Evolutionary conservation across 495 filamentous ascomycete genomes (phyloP), one percentile per base, ranked within the genome.

Genomic region (Sporormia fimetaria): DNA sequence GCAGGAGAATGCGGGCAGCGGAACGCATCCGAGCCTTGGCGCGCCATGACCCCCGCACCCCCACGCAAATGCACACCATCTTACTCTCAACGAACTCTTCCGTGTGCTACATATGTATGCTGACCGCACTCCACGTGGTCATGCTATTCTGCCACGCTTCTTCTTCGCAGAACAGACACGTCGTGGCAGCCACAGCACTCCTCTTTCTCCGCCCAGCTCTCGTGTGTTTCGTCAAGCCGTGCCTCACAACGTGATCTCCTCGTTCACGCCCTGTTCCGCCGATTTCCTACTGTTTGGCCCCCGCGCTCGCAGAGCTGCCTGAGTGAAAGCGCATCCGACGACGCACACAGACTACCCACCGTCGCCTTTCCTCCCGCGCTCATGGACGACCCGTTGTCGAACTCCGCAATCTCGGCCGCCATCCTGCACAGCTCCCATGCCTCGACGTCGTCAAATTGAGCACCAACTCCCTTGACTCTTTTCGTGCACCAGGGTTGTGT

Each of bases 401-500:
- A n/a, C n/a, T n/a, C n/a, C n/a, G n/a, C 20, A 18, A 54, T 24
- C 35, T 54, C 40, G 8, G 37, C 33, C 6, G 38, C 46, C 1
- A 45, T 26, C 40, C 28, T 27, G n/a, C 45, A 29, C 14, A 42
- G n/a, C 3, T 46, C 41, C 5, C 39, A 17, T n/a, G 23, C 36
- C 32, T 50, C 51, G n/a, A 50, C 15, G 29, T 50, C 42, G 9
- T 42, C 45, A 27, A 16, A 30, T 6, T 14, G 32, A 21, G 47
- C 30, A 4, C 38, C 42, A 10, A 14, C 7, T 46, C 25, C 41
- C 49, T 42, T 8, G 16, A 30, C 3, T 29, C 17, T 21, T 32
- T 37, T 25, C n/a, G 51, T 41, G 24, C 46, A 18, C 51, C 46
- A 49, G 11, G 45, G 41, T 22, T 49, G 46, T 10, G 45, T 11